Evolutionary conservation across 176 grass and related monocot genomes (phyloP), one percentile per base, ranked within the genome.

Genomic region (Aegilops sharonensis): DNA sequence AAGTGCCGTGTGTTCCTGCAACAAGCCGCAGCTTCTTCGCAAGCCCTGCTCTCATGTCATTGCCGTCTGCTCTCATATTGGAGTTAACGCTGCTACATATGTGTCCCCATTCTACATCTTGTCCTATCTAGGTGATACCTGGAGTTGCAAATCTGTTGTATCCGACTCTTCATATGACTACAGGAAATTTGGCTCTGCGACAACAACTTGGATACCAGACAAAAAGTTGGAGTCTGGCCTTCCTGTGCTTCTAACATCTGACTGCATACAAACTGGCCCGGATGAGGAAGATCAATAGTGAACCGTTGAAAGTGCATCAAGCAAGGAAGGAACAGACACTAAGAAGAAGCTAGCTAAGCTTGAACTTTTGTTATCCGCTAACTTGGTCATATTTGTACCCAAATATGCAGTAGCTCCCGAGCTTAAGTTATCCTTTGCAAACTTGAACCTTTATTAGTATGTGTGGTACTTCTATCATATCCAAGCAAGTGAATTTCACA

Each of bases 151-250:
- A 4, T 77, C 48, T 21, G 13, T 54, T 11, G 13, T 12, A 25
- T n/a, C 61, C 4, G 61, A 25, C 0, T 14, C 1, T 21, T 66
- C 17, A 25, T 32, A n/a, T n/a, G 0, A 85, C 37, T 52, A 52
- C 4, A 5, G 14, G 48, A 52, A 17, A 25, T 75, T 39, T 14
- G 63, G 27, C 7, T 13, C 24, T 42, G 17, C 21, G 3, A 47
- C 7, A 14, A 57, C 57, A 47, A 75, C 25, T 77, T 85, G 40
- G 83, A 77, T 85, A 27, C 83, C 72, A 25, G 21, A 77, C 42
- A 52, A 85, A 66, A 76, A 37, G 5, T 6, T 64, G 54, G 70
- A 84, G 25, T 75, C 17, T 18, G 10, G 63, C 10, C 63, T 65
- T 30, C 12, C 63, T 65, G 27, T 65, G 11, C 15, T 29, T 64